These are phyloP conservation scores for Xylaria cubensis DNA, from an alignment of 495 filamentous ascomycete species.

Conservation along the genomic window DNA sequence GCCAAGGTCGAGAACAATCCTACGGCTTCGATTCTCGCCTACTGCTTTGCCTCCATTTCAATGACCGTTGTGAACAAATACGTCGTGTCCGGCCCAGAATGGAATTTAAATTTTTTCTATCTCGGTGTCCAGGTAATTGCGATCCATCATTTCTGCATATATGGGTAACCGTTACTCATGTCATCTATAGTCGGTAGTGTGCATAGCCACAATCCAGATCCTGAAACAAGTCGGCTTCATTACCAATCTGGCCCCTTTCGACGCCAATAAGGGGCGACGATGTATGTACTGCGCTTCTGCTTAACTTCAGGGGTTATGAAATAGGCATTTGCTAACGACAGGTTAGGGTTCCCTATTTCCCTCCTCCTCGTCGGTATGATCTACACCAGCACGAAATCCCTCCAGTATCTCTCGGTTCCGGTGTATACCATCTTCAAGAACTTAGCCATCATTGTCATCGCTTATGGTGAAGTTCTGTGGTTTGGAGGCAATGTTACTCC, in stretches of 20 bases:
- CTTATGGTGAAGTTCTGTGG: constrained; percentile 98
- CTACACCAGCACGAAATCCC: constrained; percentile 95
- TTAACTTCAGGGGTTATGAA: not conserved
- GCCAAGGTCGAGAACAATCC: constrained; percentile 72
- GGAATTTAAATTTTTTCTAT: constrained; percentile 97
- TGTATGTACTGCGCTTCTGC: constrained; percentile 61
- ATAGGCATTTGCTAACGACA: constrained; percentile 21
- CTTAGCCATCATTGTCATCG: constrained; percentile 97
- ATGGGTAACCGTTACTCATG: constrained; percentile 32
- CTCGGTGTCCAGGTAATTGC: constrained; percentile 84
- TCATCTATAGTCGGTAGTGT: constrained; percentile 77
- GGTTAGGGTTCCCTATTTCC: constrained; percentile 93
- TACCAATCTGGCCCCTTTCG: constrained; percentile 85
- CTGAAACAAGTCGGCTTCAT: constrained; percentile 87
- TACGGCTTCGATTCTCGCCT: constrained; percentile 79
- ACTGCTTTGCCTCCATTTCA: constrained; percentile 92
- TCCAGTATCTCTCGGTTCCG: constrained; percentile 95
- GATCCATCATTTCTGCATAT: not conserved
- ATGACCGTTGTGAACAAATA: constrained; percentile 99
- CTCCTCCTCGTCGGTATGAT: constrained; percentile 98
- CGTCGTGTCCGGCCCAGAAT: constrained; percentile 85
- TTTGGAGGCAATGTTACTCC: constrained; percentile 93
- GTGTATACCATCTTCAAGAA: constrained; percentile 99
- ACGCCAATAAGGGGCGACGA: constrained; percentile 85
- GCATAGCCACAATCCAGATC: constrained; percentile 83